These are phyloP conservation scores for Gonapodya sp. DNA, from an alignment of 192 early-diverging fungal genomes.

Conservation along the genomic window DNA sequence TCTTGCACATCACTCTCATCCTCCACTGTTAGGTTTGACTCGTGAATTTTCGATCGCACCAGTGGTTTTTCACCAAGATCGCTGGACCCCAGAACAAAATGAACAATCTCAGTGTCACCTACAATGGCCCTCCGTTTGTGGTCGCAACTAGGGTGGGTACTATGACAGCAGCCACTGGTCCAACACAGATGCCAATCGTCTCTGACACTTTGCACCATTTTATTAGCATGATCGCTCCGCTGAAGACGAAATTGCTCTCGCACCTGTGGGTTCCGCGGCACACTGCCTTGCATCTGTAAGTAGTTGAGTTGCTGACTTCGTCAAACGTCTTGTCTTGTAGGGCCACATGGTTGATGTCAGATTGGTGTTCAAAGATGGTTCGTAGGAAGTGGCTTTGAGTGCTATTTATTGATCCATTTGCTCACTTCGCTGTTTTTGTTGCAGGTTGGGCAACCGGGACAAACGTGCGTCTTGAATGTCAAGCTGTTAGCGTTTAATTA, in stretches of 20 bases:
- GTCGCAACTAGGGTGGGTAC: not conserved
- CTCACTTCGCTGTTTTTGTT: no score
- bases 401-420: no score
- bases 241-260: not conserved
- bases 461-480: not conserved
- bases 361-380: constrained; percentile 1
- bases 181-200: not conserved
- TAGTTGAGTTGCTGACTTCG: no score
- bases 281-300: not conserved
- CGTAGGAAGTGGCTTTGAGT: no score
- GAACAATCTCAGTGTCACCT: not conserved
- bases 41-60: not conserved
- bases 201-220: no score
- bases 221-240: not conserved
- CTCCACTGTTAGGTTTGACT: not conserved
- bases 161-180: not conserved
- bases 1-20: not conserved
- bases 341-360: not conserved
- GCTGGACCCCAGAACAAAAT: not conserved
- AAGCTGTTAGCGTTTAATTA: no score
- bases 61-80: not conserved
- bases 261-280: not conserved
- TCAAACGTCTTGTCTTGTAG: not conserved
- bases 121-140: not conserved
- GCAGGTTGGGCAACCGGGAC: not conserved